Evolutionary conservation across 371 early-diverging fungal species (phyloP).

Genomic region (Mortierella sp.): DNA sequence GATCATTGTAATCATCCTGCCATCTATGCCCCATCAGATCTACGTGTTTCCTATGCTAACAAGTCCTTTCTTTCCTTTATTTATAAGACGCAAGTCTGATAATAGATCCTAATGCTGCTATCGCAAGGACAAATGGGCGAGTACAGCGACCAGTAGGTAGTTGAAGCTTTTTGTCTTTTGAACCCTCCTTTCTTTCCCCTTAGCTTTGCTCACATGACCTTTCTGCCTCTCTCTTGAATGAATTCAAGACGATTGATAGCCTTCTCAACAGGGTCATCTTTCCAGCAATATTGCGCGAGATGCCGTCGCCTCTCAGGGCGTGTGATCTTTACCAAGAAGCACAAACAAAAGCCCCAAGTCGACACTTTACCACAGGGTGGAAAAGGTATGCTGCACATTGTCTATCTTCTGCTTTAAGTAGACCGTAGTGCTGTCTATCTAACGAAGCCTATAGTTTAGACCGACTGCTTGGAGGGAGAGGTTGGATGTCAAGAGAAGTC

Average conservation of each 20-base stretch:
- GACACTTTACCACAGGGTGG: slow-evolving; percentile 26
- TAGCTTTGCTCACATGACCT: not conserved
- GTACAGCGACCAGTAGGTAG: slow-evolving; percentile 23
- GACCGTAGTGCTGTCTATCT: not conserved
- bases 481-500: slow-evolving; percentile 37
- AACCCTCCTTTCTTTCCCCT: not conserved
- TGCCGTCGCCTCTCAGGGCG: slow-evolving; percentile 21
- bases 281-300: slow-evolving; percentile 17
- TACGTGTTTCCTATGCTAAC: too few relatives aligned
- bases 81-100: slow-evolving; percentile 27
- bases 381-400: slow-evolving; percentile 10
- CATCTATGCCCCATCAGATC: not conserved
- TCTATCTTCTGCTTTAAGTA: not conserved
- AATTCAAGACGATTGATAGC: slow-evolving; percentile 33
- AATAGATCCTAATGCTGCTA: slow-evolving; percentile 33
- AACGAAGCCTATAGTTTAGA: slow-evolving; percentile 15
- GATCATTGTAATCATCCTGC: not conserved
- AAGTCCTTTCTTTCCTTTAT: not conserved
- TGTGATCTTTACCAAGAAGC: slow-evolving; percentile 16
- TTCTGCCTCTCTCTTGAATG: not conserved
- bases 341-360: not conserved
- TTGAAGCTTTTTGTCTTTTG: not conserved
- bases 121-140: slow-evolving; percentile 34
- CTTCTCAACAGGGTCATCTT: slow-evolving; percentile 34
- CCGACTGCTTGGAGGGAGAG: slow-evolving; percentile 30